Evolutionary conservation across 805 yeast genomes (phyloP), one percentile per base, ranked within the genome.

Genomic region (Metschnikowia corniflorae): DNA sequence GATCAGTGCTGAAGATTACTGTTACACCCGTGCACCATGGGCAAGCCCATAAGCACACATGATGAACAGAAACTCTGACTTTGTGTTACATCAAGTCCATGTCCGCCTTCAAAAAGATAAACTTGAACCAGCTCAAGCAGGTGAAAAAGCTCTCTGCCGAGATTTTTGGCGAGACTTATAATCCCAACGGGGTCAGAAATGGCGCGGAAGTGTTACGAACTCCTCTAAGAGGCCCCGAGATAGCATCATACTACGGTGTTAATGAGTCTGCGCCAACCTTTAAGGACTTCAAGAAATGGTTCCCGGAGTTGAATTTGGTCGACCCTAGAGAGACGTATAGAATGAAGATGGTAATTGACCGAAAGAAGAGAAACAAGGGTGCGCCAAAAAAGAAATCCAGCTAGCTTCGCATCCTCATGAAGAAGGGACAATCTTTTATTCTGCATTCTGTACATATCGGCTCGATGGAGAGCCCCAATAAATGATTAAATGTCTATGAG

Each of bases 291-390:
- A 75, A 74, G 53, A 58, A 65, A 24, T 63, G 79, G 61, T 79
- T 67, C 49, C 72, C 71, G 49, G 71, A 65, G 37, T 58, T 68
- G 42, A 65, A 68, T 35, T 73, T 85, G 46, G 70, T 73, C 5
- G 82, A 83, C 49, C 83, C 82, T 37, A 77, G 75, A 42, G 94
- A 85, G 57, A 76, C 71, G 28, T 79, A 81, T 60, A 73, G 95
- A 61, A 54, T 82, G 43, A 73, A 68, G 41, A 78, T 78, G 77
- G 79, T 78, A 16, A 77, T 54, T 22, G 69, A 64, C 39, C 73
- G 86, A 61, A 84, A 80, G 70, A 80, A 83, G 74, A 83, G 93
- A 77, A 89, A 86, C 62, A 85, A 85, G 63, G 89, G 91, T 60
- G 87, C 93, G 9, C 94, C 93, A 51, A 77, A 80, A 70, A 85